These are phyloP conservation scores for Vitis hybrid DNA, from an alignment of 177 flowering plant genomes.

Conservation along the genomic window DNA sequence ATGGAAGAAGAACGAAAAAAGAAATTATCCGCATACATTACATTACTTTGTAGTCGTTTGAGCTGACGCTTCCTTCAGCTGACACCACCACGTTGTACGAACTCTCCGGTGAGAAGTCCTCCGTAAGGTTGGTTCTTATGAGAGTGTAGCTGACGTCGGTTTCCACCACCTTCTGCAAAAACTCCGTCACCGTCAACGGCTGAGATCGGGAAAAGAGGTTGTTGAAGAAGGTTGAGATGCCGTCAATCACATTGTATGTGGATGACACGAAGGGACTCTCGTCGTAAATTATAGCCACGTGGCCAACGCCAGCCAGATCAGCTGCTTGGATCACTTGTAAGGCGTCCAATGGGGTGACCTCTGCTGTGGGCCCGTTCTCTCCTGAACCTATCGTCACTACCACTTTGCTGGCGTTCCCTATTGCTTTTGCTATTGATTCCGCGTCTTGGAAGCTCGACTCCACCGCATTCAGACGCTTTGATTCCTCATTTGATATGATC, in stretches of 20 bases:
- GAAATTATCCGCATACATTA: slow-evolving; percentile 63
- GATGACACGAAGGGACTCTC: slow-evolving; percentile 21
- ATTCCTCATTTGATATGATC: slow-evolving; percentile 77
- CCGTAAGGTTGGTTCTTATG: slow-evolving; percentile 69
- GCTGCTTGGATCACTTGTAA: slow-evolving; percentile 73
- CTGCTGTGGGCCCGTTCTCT: slow-evolving; percentile 67
- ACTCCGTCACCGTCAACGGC: slow-evolving; percentile 54
- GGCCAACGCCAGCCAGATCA: slow-evolving; percentile 79
- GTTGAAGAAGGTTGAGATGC: slow-evolving; percentile 74
- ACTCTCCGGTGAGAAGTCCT: slow-evolving; percentile 73
- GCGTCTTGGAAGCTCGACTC: slow-evolving; percentile 60
- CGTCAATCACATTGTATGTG: slow-evolving; percentile 71
- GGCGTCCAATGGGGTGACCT: slow-evolving; percentile 65
- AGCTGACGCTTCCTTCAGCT: slow-evolving; percentile 51
- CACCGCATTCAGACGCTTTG: slow-evolving; percentile 80
- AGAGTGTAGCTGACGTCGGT: slow-evolving; percentile 71
- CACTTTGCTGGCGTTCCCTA: slow-evolving; percentile 91
- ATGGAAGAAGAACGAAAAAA: neutral
- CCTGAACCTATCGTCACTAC: slow-evolving; percentile 82
- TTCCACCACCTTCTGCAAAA: slow-evolving; percentile 55
- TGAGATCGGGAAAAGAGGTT: slow-evolving; percentile 69
- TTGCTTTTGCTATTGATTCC: slow-evolving; percentile 82
- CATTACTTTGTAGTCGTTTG: slow-evolving; percentile 96
- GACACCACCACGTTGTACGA: slow-evolving; percentile 68
- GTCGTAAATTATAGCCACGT: slow-evolving; percentile 77